Percentiles rank a stretch among this genome's conserved stretches.
Conservation (phyloP, 2,329 filamentous ascomycete species). For the Xylaria sp. region DNA sequence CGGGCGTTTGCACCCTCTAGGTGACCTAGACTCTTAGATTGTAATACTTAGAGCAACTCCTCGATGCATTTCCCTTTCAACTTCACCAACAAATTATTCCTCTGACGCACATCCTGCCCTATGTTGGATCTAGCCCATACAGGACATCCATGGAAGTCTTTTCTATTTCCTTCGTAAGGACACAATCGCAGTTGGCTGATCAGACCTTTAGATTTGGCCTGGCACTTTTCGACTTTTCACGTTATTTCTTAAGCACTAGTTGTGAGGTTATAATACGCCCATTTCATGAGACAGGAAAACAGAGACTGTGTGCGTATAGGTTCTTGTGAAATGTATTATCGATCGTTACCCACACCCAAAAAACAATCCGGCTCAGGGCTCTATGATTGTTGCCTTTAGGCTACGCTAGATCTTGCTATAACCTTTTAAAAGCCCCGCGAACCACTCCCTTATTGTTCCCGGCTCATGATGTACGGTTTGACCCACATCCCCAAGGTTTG, state of each 20-base stretch:
- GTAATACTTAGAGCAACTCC: no score
- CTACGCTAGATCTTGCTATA: neutral
- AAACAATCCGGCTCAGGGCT: conserved; percentile 1
- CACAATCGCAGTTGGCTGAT: no score
- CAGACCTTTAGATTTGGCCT: no score
- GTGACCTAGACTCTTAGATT: no score
- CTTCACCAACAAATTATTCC: no score
- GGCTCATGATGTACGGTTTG: conserved; percentile 3
- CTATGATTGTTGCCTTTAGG: conserved; percentile 5
- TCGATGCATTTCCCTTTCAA: no score
- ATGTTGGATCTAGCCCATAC: no score
- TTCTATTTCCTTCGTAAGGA: no score
- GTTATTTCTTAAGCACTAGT: neutral
- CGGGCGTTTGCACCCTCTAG: no score
- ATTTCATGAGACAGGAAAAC: neutral
- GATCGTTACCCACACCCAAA: neutral
- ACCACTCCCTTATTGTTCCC: neutral
- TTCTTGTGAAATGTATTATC: neutral
- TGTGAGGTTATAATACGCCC: neutral
- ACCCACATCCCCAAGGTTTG: conserved; percentile 2
- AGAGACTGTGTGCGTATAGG: neutral
- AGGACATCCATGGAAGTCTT: no score
- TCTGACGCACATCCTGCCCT: no score
- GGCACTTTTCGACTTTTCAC: conserved; percentile 32
- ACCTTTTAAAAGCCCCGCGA: neutral